These are phyloP conservation scores for Termitomyces sp. DNA, from an alignment of 768 basidiomycete genomes.

Conservation along the genomic window DNA sequence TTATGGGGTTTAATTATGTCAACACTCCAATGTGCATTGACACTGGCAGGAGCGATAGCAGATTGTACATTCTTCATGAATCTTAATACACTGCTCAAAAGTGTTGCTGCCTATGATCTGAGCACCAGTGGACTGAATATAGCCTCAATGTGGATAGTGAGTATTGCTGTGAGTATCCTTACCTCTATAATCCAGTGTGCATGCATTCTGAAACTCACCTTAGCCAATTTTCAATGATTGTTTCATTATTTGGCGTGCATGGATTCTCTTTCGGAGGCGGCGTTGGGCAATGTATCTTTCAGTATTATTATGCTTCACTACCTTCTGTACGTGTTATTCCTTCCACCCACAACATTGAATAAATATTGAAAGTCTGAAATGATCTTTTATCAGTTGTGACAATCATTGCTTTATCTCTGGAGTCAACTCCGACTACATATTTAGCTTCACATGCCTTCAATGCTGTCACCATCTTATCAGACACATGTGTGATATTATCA, in stretches of 20 bases:
- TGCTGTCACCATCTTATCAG: background rate
- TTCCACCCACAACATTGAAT: too few relatives aligned
- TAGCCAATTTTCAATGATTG: background rate
- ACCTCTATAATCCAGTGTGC: too few relatives aligned
- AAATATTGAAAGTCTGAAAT: background rate
- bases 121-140: background rate
- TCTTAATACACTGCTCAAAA: background rate
- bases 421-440: background rate
- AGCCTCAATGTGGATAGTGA: background rate
- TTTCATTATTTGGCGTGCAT: too few relatives aligned
- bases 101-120: background rate
- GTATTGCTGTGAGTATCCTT: background rate
- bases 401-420: too few relatives aligned
- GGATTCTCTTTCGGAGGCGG: too few relatives aligned
- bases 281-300: too few relatives aligned
- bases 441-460: background rate
- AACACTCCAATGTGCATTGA: background rate
- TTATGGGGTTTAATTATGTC: background rate
- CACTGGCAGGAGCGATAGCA: background rate
- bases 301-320: background rate
- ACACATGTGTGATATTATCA: too few relatives aligned
- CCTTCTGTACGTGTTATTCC: background rate
- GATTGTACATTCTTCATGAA: background rate
- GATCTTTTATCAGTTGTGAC: background rate
- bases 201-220: too few relatives aligned